Conservation (phyloP, 495 filamentous ascomycete genomes). For the Penicillium bialowiezense region DNA sequence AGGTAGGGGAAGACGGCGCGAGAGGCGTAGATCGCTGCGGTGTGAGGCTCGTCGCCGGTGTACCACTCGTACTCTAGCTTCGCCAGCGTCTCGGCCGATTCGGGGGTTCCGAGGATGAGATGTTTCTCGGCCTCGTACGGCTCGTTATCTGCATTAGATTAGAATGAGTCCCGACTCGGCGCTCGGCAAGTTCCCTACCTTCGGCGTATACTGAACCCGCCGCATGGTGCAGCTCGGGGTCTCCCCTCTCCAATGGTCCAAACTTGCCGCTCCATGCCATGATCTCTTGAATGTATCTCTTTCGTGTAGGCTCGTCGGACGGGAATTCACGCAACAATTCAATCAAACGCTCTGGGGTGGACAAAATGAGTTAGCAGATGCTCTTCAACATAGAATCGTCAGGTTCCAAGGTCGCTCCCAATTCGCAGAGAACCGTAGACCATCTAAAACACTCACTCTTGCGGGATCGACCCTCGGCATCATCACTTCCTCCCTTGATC, state of each 20-base stretch:
- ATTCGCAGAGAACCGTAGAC: neutral
- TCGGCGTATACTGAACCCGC: constrained; percentile 84
- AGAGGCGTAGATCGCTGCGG: constrained; percentile 83
- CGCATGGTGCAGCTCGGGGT: constrained; percentile 94
- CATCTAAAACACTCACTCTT: constrained; percentile 37
- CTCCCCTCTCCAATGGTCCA: constrained; percentile 86
- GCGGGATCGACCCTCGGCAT: constrained; percentile 35
- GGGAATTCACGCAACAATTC: constrained; percentile 74
- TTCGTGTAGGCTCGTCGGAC: constrained; percentile 79
- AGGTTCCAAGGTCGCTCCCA: neutral
- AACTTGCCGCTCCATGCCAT: constrained; percentile 83
- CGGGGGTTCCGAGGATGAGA: constrained; percentile 82
- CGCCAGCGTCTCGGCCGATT: constrained; percentile 76
- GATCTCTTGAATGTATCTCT: constrained; percentile 85
- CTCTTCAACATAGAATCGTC: neutral
- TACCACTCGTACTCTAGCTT: constrained; percentile 93
- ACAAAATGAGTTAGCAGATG: neutral
- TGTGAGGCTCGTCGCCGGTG: constrained; percentile 79
- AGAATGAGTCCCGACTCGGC: no score
- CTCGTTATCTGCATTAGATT: constrained; percentile 62
- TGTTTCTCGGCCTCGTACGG: constrained; percentile 92
- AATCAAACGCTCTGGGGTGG: constrained; percentile 49
- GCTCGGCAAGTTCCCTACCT: constrained; percentile 49
- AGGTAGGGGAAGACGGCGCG: constrained; percentile 91
- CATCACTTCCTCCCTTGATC: constrained; percentile 58